phyloP scores from a whole-genome alignment of 2,329 filamentous ascomycete genomes.

The Cercospora citrullina region DNA sequence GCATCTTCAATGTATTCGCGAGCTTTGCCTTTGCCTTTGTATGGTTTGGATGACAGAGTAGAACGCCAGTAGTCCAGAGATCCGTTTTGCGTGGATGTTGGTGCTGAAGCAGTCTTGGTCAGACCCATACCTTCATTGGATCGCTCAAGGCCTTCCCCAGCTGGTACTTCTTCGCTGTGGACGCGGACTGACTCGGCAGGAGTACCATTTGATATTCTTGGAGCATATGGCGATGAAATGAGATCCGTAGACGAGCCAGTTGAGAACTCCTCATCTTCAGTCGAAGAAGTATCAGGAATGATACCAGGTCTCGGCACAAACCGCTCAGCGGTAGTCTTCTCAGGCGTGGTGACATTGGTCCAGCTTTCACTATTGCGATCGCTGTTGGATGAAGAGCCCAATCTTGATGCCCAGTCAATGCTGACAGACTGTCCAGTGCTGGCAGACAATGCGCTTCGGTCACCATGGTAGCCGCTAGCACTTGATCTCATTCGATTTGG shows the following conservation, averaged over 20 bases:
- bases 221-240: background rate
- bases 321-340: background rate
- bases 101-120: background rate
- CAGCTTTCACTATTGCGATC: slow-evolving; percentile 1
- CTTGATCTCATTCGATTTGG: background rate
- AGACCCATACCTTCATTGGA: background rate
- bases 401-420: slow-evolving; percentile 2
- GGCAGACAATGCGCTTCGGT: background rate
- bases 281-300: slow-evolving; percentile 6
- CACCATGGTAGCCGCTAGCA: slow-evolving; percentile 2
- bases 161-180: background rate
- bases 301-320: slow-evolving; percentile 5
- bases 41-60: background rate
- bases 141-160: background rate
- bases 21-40: slow-evolving; percentile 5
- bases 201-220: background rate
- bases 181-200: background rate
- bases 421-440: slow-evolving; percentile 2
- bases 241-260: background rate
- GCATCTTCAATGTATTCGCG: slow-evolving; percentile 1
- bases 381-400: background rate
- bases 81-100: background rate
- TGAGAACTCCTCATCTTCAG: background rate
- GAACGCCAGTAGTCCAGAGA: background rate
- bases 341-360: slow-evolving; percentile 8